These are phyloP conservation scores for Grigorovia humatica DNA, from an alignment of 805 yeast genomes.

Conservation along the genomic window DNA sequence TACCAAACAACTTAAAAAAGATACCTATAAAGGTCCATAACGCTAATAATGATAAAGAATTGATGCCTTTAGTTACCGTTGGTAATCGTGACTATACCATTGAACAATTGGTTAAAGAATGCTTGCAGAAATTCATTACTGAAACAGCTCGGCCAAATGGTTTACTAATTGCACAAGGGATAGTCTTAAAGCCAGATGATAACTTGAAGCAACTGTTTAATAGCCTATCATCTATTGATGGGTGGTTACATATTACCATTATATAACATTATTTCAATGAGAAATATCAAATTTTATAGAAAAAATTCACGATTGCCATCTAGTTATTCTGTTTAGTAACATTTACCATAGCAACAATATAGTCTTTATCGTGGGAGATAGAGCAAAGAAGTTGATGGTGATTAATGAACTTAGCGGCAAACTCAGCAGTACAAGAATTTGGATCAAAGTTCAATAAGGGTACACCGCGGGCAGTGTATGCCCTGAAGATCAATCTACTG, in stretches of 20 bases:
- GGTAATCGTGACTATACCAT: conserved; percentile 4
- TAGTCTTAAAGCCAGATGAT: conserved; percentile 35
- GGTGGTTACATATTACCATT: conserved; percentile 43
- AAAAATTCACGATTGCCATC: too few species aligned
- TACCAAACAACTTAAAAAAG: conserved; percentile 9
- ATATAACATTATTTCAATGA: background rate
- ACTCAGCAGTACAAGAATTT: background rate
- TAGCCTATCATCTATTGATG: conserved; percentile 45
- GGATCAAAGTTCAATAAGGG: conserved; percentile 10
- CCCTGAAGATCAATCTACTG: conserved; percentile 17
- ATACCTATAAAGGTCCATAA: conserved; percentile 11
- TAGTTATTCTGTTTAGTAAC: background rate
- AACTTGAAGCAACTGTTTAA: conserved; percentile 39
- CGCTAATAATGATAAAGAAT: conserved; percentile 19
- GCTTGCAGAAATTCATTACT: conserved; percentile 38
- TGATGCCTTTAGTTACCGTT: background rate
- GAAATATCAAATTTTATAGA: too few species aligned
- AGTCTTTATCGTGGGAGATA: conserved; percentile 25
- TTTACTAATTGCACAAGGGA: conserved; percentile 45
- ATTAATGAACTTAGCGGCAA: background rate
- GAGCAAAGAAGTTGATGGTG: conserved; percentile 10
- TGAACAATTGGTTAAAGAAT: conserved; percentile 29
- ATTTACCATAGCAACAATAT: conserved; percentile 11
- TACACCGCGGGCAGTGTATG: conserved; percentile 8
- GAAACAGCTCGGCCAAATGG: conserved; percentile 28